These are phyloP conservation scores for Tylopilus sp. DNA, from an alignment of 768 basidiomycete genomes.

Conservation along the genomic window DNA sequence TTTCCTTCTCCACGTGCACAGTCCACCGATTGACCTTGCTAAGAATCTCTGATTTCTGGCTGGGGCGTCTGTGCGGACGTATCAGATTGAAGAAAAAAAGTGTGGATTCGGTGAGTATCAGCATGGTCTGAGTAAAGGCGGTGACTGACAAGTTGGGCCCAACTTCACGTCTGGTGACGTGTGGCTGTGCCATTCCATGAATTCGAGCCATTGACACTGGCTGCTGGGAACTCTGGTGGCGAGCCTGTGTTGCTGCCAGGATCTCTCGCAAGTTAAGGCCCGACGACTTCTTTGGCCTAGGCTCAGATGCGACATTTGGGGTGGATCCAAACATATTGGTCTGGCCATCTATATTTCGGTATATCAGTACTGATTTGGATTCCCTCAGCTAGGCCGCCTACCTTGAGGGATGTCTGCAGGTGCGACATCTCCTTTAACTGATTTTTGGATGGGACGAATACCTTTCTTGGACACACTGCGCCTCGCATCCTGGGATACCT, in stretches of 20 bases:
- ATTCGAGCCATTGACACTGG: background rate
- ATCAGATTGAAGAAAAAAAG: constrained; percentile 2
- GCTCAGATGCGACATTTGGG: background rate
- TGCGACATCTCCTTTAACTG: background rate
- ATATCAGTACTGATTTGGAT: too few relatives aligned
- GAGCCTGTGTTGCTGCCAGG: background rate
- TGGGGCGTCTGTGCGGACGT: background rate
- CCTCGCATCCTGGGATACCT: background rate
- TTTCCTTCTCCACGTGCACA: background rate
- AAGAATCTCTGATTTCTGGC: background rate
- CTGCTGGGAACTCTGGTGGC: background rate
- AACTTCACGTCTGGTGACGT: background rate
- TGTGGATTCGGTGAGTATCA: background rate
- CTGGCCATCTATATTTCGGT: background rate
- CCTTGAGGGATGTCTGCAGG: background rate
- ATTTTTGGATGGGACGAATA: background rate
- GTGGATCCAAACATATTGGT: too few relatives aligned
- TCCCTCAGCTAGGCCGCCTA: too few relatives aligned
- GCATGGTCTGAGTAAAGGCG: background rate
- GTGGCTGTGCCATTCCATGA: background rate
- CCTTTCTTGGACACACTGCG: background rate
- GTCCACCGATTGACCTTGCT: background rate
- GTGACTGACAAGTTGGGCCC: background rate
- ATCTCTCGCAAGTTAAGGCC: background rate
- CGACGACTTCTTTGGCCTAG: background rate